These are phyloP conservation scores for Eucalyptus fibrosa DNA, from an alignment of 345 rosid genomes.

Conservation along the genomic window DNA sequence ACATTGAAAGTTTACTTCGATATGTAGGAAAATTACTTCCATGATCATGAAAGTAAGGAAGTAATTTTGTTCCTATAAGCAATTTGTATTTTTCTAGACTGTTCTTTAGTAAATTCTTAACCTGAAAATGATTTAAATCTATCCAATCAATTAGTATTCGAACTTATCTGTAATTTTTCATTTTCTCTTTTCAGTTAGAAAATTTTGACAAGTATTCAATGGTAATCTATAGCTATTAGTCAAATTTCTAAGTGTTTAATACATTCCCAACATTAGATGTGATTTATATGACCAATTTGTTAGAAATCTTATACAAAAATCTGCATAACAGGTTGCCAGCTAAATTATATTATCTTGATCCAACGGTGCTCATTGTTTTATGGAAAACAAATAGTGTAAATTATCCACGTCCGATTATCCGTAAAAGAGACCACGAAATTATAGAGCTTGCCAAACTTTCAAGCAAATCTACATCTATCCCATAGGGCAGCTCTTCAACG, in stretches of 20 bases:
- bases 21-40: neutral
- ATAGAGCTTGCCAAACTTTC: no score
- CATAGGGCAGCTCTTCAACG: no score
- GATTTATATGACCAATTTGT: neutral
- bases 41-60: neutral
- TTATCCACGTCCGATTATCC: neutral
- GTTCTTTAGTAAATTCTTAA: neutral
- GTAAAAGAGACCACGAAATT: neutral
- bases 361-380: neutral
- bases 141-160: neutral
- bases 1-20: neutral
- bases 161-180: neutral
- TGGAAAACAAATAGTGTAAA: neutral
- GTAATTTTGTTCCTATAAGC: neutral
- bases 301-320: neutral
- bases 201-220: neutral
- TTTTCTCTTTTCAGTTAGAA: neutral
- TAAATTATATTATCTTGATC: neutral
- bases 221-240: neutral
- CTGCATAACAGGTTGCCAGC: neutral
- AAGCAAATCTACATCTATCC: no score
- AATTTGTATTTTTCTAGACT: neutral
- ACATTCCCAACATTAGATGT: neutral
- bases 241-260: neutral
- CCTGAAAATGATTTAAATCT: neutral